Evolutionary conservation across 2,329 filamentous ascomycete species (phyloP).

Genomic region (Pleomassaria siparia): DNA sequence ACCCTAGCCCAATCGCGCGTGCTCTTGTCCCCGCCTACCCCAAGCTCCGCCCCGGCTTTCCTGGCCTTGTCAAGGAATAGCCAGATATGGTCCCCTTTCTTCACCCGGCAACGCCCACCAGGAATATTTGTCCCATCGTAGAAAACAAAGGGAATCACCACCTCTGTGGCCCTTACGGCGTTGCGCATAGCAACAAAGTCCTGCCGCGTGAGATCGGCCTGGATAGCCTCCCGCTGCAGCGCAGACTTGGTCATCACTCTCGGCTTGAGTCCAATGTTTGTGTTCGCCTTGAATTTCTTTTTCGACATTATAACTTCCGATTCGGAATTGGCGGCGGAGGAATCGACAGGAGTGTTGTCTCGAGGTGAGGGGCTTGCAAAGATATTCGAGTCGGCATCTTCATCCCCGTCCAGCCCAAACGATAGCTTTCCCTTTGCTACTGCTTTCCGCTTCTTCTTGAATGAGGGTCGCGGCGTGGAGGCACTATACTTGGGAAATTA

Average conservation of each 20-base stretch:
- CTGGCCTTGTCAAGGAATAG: conserved; percentile 88
- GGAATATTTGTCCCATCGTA: conserved; percentile 92
- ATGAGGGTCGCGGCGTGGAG: conserved; percentile 50
- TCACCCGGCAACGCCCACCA: conserved; percentile 79
- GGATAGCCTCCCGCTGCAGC: conserved; percentile 75
- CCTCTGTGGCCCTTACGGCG: conserved; percentile 82
- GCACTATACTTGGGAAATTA: conserved; percentile 62
- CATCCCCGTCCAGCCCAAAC: conserved; percentile 70
- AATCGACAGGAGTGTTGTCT: conserved; percentile 41
- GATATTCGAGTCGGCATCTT: conserved; percentile 53
- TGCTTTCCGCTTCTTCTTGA: conserved; percentile 60
- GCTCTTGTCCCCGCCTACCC: conserved; percentile 68
- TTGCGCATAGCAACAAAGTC: conserved; percentile 85
- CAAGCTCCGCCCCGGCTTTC: conserved; percentile 83
- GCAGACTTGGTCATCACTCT: conserved; percentile 76
- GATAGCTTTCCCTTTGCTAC: conserved; percentile 64
- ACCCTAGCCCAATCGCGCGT: conserved; percentile 87
- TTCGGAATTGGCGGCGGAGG: conserved; percentile 37
- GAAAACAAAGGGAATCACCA: conserved; percentile 92
- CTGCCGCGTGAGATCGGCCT: conserved; percentile 71
- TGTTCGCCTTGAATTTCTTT: conserved; percentile 62
- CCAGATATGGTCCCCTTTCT: conserved; percentile 93
- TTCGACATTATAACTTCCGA: conserved; percentile 41
- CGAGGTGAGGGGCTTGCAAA: conserved; percentile 43
- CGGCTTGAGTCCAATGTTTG: conserved; percentile 59